These are phyloP conservation scores for Sphagnum magellanicum DNA, from an alignment of 228 moss, liverwort and hornwort genomes.

Conservation along the genomic window DNA sequence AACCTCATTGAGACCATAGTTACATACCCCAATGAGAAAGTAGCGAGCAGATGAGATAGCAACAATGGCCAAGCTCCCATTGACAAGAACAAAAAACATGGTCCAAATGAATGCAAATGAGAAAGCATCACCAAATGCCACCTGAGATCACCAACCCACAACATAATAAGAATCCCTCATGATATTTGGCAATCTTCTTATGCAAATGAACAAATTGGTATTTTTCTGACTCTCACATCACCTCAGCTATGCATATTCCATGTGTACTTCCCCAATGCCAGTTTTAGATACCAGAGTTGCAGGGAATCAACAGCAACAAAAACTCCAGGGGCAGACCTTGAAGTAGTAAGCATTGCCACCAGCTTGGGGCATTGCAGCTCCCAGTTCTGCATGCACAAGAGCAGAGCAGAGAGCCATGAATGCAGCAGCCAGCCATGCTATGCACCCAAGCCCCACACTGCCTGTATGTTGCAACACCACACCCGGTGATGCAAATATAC, in stretches of 20 bases:
- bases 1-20: no score
- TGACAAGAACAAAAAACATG: slow-evolving; percentile 66
- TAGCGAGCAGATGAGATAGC: slow-evolving; percentile 62
- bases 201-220: no score
- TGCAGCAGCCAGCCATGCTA: slow-evolving; percentile 60
- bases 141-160: slow-evolving; percentile 22
- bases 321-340: slow-evolving; percentile 25
- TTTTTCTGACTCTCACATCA: no score
- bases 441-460: slow-evolving; percentile 69
- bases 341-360: slow-evolving; percentile 66
- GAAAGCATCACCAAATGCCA: slow-evolving; percentile 74
- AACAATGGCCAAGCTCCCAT: slow-evolving; percentile 63
- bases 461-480: slow-evolving; percentile 67
- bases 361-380: slow-evolving; percentile 74
- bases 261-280: no score
- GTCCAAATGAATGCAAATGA: slow-evolving; percentile 77
- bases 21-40: slow-evolving; percentile 64
- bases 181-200: no score
- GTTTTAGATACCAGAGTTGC: neutral
- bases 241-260: no score
- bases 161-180: neutral
- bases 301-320: neutral
- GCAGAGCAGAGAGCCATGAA: slow-evolving; percentile 56
- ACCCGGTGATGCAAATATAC: slow-evolving; percentile 82
- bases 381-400: slow-evolving; percentile 68